Evolutionary conservation across 164 flowering plant species (phyloP).

Genomic region (Cinnamomum micranthum): DNA sequence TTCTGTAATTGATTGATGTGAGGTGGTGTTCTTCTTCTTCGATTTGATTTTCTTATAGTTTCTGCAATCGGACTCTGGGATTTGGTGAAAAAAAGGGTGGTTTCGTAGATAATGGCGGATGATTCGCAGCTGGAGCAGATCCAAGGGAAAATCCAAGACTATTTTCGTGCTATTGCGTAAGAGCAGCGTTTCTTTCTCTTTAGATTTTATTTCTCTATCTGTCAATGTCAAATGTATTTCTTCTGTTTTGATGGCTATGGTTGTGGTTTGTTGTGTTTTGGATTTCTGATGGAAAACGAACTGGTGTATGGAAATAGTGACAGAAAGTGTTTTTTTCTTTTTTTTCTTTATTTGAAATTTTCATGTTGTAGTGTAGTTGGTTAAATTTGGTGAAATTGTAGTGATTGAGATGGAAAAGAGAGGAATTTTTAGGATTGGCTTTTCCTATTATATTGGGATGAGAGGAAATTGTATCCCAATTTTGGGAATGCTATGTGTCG

Average conservation of each 20-base stretch:
- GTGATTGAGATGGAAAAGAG: neutral
- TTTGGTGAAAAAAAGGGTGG: neutral
- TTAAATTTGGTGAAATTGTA: neutral
- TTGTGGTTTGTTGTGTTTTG: too few species aligned
- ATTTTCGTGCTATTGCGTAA: conserved; percentile 49
- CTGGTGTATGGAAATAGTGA: neutral
- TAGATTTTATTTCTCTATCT: neutral
- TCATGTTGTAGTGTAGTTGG: neutral
- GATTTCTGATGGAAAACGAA: too few species aligned
- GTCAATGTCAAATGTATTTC: neutral
- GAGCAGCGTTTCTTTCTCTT: neutral
- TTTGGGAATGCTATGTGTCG: neutral
- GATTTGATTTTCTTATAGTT: neutral
- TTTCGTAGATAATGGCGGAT: conserved; percentile 19
- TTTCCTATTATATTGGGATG: neutral
- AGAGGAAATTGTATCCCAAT: neutral
- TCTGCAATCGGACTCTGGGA: neutral
- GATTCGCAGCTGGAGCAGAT: conserved; percentile 79
- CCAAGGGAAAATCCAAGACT: conserved; percentile 86
- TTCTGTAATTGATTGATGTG: neutral
- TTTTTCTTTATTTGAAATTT: too few species aligned
- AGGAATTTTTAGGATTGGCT: neutral
- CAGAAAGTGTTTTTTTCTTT: neutral
- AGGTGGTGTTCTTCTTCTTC: neutral
- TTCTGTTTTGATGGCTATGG: neutral